Evolutionary conservation across 2,329 filamentous ascomycete genomes (phyloP).

Genomic region (Diaporthe vaccinii): DNA sequence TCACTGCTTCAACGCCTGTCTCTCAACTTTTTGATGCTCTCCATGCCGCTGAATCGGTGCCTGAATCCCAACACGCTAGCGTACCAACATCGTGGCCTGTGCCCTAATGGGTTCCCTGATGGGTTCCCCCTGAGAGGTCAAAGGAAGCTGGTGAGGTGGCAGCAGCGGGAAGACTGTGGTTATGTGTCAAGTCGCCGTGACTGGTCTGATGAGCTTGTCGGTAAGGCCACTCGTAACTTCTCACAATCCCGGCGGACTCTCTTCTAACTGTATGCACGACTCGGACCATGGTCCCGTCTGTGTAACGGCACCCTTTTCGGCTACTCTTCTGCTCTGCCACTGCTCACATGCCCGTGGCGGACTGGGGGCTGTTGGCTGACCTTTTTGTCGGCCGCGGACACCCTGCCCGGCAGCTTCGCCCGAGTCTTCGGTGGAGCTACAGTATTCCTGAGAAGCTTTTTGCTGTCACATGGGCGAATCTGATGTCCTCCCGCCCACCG

Average conservation of each 20-base stretch:
- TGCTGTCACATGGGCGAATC: constrained; percentile 23
- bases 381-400: neutral
- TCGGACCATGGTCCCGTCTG: constrained; percentile 13
- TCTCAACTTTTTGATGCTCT: neutral
- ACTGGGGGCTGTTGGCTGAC: constrained; percentile 1
- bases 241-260: neutral
- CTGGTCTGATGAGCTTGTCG: neutral
- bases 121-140: neutral
- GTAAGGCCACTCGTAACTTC: neutral
- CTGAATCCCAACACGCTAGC: neutral
- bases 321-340: neutral
- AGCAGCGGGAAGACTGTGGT: neutral
- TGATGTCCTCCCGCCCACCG: constrained; percentile 4
- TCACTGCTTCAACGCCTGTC: neutral
- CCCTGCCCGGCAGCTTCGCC: neutral
- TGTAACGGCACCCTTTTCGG: neutral
- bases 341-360: neutral
- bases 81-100: neutral
- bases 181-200: neutral
- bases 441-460: neutral
- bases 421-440: constrained; percentile 9
- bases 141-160: neutral
- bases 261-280: neutral
- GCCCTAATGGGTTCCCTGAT: neutral
- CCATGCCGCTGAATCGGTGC: no score